Conservation (phyloP, 2,329 filamentous ascomycete genomes). For the Anthostomella pinea region DNA sequence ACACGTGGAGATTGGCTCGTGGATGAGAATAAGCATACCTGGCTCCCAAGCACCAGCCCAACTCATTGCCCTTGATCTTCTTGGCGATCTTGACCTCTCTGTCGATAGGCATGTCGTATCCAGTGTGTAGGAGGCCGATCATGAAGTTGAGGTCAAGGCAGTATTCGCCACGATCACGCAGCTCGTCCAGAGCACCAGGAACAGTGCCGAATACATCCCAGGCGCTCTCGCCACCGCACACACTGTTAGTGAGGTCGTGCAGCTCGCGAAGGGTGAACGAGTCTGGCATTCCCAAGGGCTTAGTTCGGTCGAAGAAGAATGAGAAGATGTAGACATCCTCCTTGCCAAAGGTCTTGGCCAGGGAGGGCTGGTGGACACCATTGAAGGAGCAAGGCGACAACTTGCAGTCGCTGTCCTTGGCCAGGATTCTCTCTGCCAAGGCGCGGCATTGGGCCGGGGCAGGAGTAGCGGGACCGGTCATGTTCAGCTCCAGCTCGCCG, state of each 20-base stretch:
- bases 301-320: slow-evolving; percentile 95
- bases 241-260: slow-evolving; percentile 77
- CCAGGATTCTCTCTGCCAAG: slow-evolving; percentile 84
- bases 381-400: slow-evolving; percentile 97
- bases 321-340: slow-evolving; percentile 97
- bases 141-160: slow-evolving; percentile 97
- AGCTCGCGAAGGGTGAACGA: slow-evolving; percentile 91
- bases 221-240: slow-evolving; percentile 72
- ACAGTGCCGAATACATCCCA: slow-evolving; percentile 82
- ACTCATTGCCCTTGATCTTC: slow-evolving; percentile 95
- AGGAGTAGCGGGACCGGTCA: slow-evolving; percentile 76
- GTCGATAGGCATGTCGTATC: slow-evolving; percentile 96
- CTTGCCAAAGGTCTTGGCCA: slow-evolving; percentile 85
- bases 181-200: slow-evolving; percentile 74
- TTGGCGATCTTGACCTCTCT: slow-evolving; percentile 97
- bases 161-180: slow-evolving; percentile 79
- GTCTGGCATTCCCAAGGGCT: slow-evolving; percentile 96
- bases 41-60: slow-evolving; percentile 96
- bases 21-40: slow-evolving; percentile 58
- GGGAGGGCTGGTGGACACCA: slow-evolving; percentile 87
- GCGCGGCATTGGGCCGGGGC: slow-evolving; percentile 84
- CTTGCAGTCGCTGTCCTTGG: slow-evolving; percentile 79
- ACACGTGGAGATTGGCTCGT: slow-evolving; percentile 1
- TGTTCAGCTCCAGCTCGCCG: slow-evolving; percentile 67
- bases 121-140: slow-evolving; percentile 86